phyloP scores from a whole-genome alignment of 2,329 filamentous ascomycete species.

The Ophiosphaerella korrae region DNA sequence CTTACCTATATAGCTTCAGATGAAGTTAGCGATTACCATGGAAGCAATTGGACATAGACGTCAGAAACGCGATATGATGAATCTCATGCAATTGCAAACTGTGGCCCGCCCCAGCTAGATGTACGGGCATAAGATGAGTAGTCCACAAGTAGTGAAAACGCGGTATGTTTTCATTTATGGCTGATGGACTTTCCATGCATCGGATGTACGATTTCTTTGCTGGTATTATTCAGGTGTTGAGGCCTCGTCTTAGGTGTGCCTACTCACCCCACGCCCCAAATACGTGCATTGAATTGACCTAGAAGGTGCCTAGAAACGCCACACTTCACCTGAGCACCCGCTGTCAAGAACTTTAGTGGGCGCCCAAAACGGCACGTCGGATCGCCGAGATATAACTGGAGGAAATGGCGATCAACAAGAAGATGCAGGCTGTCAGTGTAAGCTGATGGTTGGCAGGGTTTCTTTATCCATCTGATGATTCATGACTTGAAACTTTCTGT shows the following conservation, averaged over 20 bases:
- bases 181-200: too few relatives aligned
- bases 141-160: too few relatives aligned
- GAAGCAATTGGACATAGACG: neutral
- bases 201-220: too few relatives aligned
- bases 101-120: too few relatives aligned
- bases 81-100: neutral
- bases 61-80: neutral
- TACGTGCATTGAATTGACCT: conserved; percentile 12
- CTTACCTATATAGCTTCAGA: too few relatives aligned
- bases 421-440: conserved; percentile 2
- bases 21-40: neutral
- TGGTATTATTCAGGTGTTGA: conserved; percentile 4
- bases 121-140: too few relatives aligned
- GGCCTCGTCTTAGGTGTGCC: conserved; percentile 1
- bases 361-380: conserved; percentile 22
- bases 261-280: neutral
- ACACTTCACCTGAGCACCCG: conserved; percentile 19
- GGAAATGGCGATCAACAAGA: conserved; percentile 1
- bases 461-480: neutral
- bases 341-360: conserved; percentile 23
- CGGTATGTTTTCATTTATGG: too few relatives aligned
- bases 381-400: conserved; percentile 1
- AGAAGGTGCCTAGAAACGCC: conserved; percentile 15
- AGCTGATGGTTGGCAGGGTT: conserved; percentile 7
- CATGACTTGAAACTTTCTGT: neutral